phyloP scores from a whole-genome alignment of 2,329 filamentous ascomycete genomes.

The Talaromyces sp. region DNA sequence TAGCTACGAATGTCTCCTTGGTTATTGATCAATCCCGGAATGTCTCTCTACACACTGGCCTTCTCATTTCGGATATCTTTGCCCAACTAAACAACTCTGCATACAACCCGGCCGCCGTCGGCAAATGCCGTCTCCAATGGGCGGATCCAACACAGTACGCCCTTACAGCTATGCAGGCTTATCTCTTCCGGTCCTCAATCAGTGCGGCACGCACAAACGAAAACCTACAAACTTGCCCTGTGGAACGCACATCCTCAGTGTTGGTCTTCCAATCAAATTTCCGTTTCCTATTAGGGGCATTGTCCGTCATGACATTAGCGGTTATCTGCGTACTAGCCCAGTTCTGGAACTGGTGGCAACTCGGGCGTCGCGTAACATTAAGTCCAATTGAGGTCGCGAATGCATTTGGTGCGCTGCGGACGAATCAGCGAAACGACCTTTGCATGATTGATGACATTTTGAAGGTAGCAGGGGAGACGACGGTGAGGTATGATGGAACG shows the following conservation, averaged over 20 bases:
- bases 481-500: background rate
- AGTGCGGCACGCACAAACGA: background rate
- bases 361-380: conserved; percentile 20
- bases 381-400: conserved; percentile 23
- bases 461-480: background rate
- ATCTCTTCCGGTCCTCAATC: background rate
- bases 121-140: background rate
- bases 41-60: background rate
- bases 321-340: conserved; percentile 12
- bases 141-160: background rate
- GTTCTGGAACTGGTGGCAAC: conserved; percentile 20
- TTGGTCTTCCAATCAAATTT: conserved; percentile 1
- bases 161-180: conserved; percentile 1
- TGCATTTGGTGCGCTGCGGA: conserved; percentile 17
- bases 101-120: background rate
- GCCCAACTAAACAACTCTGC: background rate
- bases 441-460: background rate
- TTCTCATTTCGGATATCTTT: background rate
- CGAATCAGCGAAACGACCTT: background rate
- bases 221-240: background rate
- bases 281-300: background rate
- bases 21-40: background rate
- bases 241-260: background rate
- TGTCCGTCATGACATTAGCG: background rate
- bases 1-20: background rate